A percentile compares a stretch with the other conserved stretches of the same genome.
Evolutionary conservation across 2,329 filamentous ascomycete species (phyloP).

Genomic region (Botryosphaeria dothidea): DNA sequence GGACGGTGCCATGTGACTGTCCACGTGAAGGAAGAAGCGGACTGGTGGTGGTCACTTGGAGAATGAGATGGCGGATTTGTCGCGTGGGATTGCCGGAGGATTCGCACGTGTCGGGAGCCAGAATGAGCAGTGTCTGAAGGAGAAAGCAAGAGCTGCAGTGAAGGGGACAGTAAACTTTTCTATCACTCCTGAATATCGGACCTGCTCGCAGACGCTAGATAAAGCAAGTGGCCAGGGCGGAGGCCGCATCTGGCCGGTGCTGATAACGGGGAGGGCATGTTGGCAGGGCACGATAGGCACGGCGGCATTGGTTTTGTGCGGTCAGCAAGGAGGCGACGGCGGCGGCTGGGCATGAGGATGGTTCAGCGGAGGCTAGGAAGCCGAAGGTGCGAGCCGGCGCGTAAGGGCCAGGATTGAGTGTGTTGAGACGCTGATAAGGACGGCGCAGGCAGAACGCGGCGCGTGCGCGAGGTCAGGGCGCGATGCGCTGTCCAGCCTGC

Average conservation of each 20-base stretch:
- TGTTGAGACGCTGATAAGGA: conserved; percentile 1
- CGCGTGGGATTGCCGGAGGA: background rate
- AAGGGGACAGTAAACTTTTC: background rate
- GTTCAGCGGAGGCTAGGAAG: no score
- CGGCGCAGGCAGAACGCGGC: background rate
- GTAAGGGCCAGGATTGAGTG: no score
- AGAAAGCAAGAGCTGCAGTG: background rate
- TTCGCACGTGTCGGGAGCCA: background rate
- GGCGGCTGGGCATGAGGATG: background rate
- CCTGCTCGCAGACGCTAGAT: background rate
- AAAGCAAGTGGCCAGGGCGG: conserved; percentile 4
- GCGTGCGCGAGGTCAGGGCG: background rate
- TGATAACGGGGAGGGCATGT: background rate
- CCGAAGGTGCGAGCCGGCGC: background rate
- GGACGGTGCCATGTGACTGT: conserved; percentile 29
- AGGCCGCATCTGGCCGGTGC: background rate
- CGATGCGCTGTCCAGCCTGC: background rate
- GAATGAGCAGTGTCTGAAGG: background rate
- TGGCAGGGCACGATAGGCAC: background rate
- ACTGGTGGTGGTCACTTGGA: background rate
- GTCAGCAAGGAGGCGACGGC: background rate
- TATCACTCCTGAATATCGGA: background rate
- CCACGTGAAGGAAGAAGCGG: background rate
- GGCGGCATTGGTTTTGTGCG: background rate
- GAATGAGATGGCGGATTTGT: background rate